Evolutionary conservation across 441 rosid genomes (phyloP), one percentile per base, ranked within the genome.

Genomic region (Jatropha multifida): DNA sequence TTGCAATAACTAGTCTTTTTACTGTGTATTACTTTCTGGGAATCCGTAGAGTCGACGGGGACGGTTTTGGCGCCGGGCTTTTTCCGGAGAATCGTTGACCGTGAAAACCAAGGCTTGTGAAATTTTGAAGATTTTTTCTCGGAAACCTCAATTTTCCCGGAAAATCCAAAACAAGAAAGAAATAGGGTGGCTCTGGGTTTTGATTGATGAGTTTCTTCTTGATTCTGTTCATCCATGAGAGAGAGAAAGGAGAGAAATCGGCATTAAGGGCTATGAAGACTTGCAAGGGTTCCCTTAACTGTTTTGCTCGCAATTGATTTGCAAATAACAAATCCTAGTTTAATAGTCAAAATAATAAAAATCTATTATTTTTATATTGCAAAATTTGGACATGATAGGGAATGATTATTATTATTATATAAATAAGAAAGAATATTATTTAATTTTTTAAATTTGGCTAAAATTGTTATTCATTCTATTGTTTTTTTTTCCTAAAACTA

Each of bases 141-240:
- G 13, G 80, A 78, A 54, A 17, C 20, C 8, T 40, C n/a, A 41
- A 32, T 65, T 65, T 81, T 69, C 62, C 73, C 18, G 49, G 80
- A 79, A 66, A 83, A 59, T 42, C 90, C 90, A 56, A 87, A 86
- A 74, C 90, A 87, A 48, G 65, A 40, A 0, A 85, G 81, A 72
- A 87, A 82, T 51, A 69, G 44, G 3, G 72, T 17, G 40, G 75
- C 68, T 26, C 65, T 67, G 76, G 78, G 48, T 9, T 69, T 18
- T 13, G 32, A 5, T 26, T 67, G 38, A 7, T 20, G 51, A 14
- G 40, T 42, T 5, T 42, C 9, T 42, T 42, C 46, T 42, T 42
- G 6, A 42, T 42, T 8, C 9, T 42, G 5, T 12, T 48, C 59
- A 49, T 44, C 75, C 75, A 72, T 72, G 9, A 14, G 32, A 61